Conservation (phyloP, 768 basidiomycete species). For the Auricularia heimuer region DNA sequence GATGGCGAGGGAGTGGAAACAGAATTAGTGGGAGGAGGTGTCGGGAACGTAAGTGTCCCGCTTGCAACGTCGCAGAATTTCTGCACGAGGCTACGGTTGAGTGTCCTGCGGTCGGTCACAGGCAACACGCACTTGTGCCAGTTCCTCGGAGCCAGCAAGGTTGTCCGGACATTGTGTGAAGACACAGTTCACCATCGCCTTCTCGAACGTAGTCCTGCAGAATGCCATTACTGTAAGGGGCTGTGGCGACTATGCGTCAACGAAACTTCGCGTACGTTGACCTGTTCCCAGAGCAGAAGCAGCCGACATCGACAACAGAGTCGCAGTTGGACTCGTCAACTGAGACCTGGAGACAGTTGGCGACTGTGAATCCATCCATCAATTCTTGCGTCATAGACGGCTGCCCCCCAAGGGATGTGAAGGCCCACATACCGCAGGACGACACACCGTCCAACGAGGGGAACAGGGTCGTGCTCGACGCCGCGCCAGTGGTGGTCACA, state of each 20-base stretch:
- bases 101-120: neutral
- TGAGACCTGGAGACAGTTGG: constrained; percentile 32
- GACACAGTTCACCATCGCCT: constrained; percentile 29
- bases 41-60: neutral
- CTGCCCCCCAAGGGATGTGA: neutral
- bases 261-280: constrained; percentile 8
- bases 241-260: constrained; percentile 8
- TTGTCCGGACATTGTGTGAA: constrained; percentile 27
- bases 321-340: constrained; percentile 32
- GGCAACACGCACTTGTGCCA: constrained; percentile 24
- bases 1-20: neutral
- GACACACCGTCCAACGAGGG: neutral
- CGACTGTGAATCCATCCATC: constrained; percentile 23
- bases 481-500: neutral
- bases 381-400: neutral
- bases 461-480: neutral
- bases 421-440: neutral
- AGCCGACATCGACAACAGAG: constrained; percentile 37
- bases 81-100: neutral
- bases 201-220: constrained; percentile 25
- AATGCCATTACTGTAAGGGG: too few relatives aligned
- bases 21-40: neutral
- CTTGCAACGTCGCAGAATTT: neutral
- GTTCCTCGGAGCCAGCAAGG: constrained; percentile 29
- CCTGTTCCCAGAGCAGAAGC: constrained; percentile 34